Evolutionary conservation across 768 basidiomycete species (phyloP), one percentile per base, ranked within the genome.

Genomic region (Boletus rufocinnamomeus): DNA sequence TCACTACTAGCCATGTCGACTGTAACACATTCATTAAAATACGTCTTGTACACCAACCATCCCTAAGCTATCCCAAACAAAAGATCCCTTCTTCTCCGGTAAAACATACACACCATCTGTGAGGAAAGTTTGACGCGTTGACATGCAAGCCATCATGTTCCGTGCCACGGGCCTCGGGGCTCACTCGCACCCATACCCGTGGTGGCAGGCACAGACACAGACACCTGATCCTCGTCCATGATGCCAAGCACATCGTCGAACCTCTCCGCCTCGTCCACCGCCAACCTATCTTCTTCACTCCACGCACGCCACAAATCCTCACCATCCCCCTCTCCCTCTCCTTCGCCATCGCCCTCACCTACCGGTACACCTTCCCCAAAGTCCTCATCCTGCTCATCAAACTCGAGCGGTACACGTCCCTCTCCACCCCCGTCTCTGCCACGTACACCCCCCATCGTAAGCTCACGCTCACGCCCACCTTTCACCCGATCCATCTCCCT

Each of bases 361-460:
- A n/a, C 54, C 16, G 9, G 57, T 4, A 55, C 58, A 43, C 47
- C 57, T 19, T 64, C 75, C 58, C 53, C 63, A 60, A 87, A 84
- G 49, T 86, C 85, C 54, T 88, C 86, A 54, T 88, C 88, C 57
- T 85, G 84, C 64, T 88, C 85, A 52, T 86, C 86, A 66, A 89
- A 88, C 63, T 80, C 77, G n/a, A 81, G 72, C 11, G 75, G 74
- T 0, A 78, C 77, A 1, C 60, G 65, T n/a, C 54, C 63, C 13
- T 53, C 58, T 2, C 28, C 35, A 6, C 50, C 51, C 35, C 8
- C 52, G 14, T 23, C 25, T 3, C 46, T 34, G 9, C 37, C 54
- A 9, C 21, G 48, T 8, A 9, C 50, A 45, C 28, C 35, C 25
- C 17, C n/a, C 23, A 34, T n/a, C n/a, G 6, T 34, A 44, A 13